Percentiles rank a stretch among this genome's conserved stretches.
Conservation (phyloP, 345 rosid genomes). For the Jatropha curcas region DNA sequence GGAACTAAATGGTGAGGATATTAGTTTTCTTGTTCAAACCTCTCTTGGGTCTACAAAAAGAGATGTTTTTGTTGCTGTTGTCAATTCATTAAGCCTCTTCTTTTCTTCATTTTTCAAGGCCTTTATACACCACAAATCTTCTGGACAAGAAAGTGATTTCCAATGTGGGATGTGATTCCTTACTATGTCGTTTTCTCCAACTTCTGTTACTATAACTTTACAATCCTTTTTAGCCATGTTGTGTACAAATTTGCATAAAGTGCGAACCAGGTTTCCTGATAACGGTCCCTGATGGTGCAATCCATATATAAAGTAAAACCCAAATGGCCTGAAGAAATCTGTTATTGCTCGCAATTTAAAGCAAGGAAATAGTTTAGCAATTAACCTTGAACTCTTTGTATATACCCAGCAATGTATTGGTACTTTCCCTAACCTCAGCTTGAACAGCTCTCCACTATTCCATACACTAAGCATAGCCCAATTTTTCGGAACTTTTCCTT, state of each 20-base stretch:
- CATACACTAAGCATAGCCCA: conserved; percentile 91
- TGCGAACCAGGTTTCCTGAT: conserved; percentile 53
- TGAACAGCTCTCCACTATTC: conserved; percentile 73
- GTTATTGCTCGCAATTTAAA: conserved; percentile 53
- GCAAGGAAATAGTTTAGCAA: conserved; percentile 51
- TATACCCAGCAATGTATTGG: conserved; percentile 51
- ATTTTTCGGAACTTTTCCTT: conserved; percentile 32
- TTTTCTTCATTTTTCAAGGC: conserved; percentile 44
- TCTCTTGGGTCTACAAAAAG: conserved; percentile 94
- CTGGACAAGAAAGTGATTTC: conserved; percentile 72
- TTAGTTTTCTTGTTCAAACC: conserved; percentile 37
- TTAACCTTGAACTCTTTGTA: conserved; percentile 46
- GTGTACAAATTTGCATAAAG: conserved; percentile 57
- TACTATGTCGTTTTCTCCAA: conserved; percentile 42
- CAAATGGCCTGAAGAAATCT: conserved; percentile 61
- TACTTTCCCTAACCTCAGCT: conserved; percentile 57
- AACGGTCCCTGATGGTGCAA: conserved; percentile 56
- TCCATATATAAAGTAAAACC: conserved; percentile 79
- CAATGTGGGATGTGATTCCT: conserved; percentile 62
- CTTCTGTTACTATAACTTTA: conserved; percentile 65
- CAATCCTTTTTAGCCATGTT: conserved; percentile 63
- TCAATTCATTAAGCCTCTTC: conserved; percentile 26
- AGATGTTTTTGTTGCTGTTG: conserved; percentile 32
- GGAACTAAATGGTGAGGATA: conserved; percentile 7
- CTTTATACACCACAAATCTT: conserved; percentile 86